Evolutionary conservation across 139 green algal species (phyloP).

Genomic region (Haematococcus sp.): DNA sequence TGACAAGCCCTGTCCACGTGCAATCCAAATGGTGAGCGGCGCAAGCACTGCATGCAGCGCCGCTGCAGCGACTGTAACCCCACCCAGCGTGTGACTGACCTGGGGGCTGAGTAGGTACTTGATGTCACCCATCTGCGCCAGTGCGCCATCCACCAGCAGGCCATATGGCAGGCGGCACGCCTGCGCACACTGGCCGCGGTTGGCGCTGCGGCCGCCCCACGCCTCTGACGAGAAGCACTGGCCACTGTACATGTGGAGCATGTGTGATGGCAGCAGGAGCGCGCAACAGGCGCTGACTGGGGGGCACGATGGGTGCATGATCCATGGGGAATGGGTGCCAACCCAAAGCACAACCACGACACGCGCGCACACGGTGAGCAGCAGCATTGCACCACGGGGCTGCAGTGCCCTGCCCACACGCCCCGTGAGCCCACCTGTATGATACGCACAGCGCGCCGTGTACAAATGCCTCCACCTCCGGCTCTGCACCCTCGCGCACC

Average conservation of each 20-base stretch:
- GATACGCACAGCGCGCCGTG: conserved; percentile 86
- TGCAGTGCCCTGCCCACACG: too few relatives aligned
- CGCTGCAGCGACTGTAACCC: too few relatives aligned
- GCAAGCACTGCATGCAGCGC: too few relatives aligned
- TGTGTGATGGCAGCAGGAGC: too few relatives aligned
- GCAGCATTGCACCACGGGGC: too few relatives aligned
- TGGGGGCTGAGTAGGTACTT: conserved; percentile 79
- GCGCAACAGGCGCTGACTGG: too few relatives aligned
- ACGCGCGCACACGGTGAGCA: background rate
- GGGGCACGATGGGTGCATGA: conserved; percentile 1
- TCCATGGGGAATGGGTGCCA: background rate
- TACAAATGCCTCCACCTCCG: conserved; percentile 83
- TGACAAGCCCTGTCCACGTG: too few relatives aligned
- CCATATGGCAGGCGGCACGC: conserved; percentile 76
- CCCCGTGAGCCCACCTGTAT: conserved; percentile 52
- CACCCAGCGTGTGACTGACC: too few relatives aligned
- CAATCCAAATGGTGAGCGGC: too few relatives aligned
- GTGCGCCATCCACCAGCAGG: conserved; percentile 62
- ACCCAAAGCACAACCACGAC: background rate
- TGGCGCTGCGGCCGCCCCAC: conserved; percentile 80
- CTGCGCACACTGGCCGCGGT: conserved; percentile 83
- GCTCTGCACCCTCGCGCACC: conserved; percentile 18
- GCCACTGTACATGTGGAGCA: background rate
- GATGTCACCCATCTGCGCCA: conserved; percentile 64
- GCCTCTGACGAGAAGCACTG: conserved; percentile 82